phyloP scores from a whole-genome alignment of 257 asterid genomes.

The Sherardia arvensis region DNA sequence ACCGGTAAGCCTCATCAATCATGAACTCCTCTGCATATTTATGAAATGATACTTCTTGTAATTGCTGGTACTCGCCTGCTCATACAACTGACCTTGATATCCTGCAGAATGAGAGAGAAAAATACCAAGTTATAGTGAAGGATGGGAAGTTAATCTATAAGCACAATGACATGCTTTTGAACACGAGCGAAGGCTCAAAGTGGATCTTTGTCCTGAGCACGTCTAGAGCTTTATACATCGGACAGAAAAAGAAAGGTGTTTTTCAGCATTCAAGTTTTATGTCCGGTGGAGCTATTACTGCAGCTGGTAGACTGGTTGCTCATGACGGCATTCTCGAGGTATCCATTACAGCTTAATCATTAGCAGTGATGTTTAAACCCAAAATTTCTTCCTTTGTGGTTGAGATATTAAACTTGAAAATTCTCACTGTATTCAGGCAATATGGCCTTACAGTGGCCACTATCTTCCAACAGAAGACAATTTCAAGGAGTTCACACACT shows the following conservation, averaged over 20 bases:
- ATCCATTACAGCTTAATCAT: background rate
- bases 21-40: background rate
- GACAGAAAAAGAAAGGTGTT: conserved; percentile 40
- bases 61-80: background rate
- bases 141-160: conserved; percentile 45
- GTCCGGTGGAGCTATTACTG: conserved; percentile 48
- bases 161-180: conserved; percentile 35
- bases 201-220: conserved; percentile 78
- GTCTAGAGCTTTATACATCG: conserved; percentile 38
- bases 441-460: conserved; percentile 83
- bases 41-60: background rate
- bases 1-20: conserved; percentile 38
- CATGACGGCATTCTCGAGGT: conserved; percentile 53
- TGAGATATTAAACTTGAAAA: background rate
- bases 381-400: background rate
- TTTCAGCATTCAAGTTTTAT: conserved; percentile 62
- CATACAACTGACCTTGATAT: background rate
- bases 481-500: conserved; percentile 48
- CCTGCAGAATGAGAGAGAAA: conserved; percentile 48
- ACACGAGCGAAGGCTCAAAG: conserved; percentile 41
- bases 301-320: conserved; percentile 63
- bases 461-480: conserved; percentile 78
- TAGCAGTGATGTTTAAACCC: background rate
- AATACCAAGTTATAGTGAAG: conserved; percentile 43
- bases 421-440: conserved; percentile 26